Evolutionary conservation across 1,284 basidiomycete genomes (phyloP).

Genomic region (Boletellus deceptivus): DNA sequence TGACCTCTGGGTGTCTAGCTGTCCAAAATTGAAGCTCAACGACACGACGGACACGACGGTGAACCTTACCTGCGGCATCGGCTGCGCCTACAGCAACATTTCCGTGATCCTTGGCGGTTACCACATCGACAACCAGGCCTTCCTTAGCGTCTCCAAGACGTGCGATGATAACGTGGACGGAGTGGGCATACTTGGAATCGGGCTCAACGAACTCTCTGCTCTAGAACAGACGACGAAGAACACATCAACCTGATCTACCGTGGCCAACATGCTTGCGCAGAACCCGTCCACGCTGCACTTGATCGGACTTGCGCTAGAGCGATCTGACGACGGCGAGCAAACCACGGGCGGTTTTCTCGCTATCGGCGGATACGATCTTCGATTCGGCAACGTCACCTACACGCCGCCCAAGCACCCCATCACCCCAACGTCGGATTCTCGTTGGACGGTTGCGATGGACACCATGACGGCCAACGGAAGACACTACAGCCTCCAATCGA

Average conservation of each 20-base stretch:
- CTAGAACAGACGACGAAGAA: constrained; percentile 20
- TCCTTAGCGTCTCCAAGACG: constrained; percentile 22
- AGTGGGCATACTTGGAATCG: constrained; percentile 29
- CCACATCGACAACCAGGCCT: constrained; percentile 24
- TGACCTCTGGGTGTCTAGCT: constrained; percentile 27
- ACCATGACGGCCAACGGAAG: constrained; percentile 35
- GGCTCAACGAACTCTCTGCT: constrained; percentile 24
- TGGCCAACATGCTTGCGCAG: constrained; percentile 42
- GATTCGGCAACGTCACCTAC: constrained; percentile 33
- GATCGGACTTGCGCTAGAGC: constrained; percentile 42
- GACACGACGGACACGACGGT: constrained; percentile 22
- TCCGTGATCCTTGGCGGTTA: constrained; percentile 27
- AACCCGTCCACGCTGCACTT: constrained; percentile 37
- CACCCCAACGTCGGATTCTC: constrained; percentile 31
- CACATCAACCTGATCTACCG: constrained; percentile 14
- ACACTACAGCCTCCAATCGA: constrained; percentile 26
- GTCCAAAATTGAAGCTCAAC: constrained; percentile 21
- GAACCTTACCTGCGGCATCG: constrained; percentile 33
- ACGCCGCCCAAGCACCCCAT: constrained; percentile 35
- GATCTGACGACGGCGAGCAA: constrained; percentile 38
- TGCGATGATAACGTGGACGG: constrained; percentile 11
- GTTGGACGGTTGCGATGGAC: constrained; percentile 46
- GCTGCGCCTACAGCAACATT: constrained; percentile 27
- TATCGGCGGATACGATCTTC: constrained; percentile 44
- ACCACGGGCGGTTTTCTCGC: constrained; percentile 40